These are phyloP conservation scores for Beta vulgaris DNA, from an alignment of 148 eudicot genomes.

Conservation along the genomic window DNA sequence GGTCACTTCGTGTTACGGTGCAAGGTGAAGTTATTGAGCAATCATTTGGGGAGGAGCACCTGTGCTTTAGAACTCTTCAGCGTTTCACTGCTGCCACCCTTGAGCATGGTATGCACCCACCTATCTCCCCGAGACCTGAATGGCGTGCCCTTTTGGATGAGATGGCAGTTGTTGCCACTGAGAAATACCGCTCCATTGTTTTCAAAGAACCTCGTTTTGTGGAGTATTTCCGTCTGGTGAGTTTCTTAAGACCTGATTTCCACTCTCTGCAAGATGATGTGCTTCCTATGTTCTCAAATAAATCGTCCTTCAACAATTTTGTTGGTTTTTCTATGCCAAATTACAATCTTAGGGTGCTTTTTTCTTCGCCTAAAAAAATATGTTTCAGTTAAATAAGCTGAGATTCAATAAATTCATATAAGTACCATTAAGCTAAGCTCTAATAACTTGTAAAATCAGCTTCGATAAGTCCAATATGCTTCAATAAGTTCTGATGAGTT, in stretches of 20 bases:
- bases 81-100: constrained; percentile 95
- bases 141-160: constrained; percentile 94
- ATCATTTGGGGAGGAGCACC: constrained; percentile 90
- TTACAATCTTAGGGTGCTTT: too few relatives aligned
- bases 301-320: background rate
- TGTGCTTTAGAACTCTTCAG: constrained; percentile 96
- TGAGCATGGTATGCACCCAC: constrained; percentile 98
- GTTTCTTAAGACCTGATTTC: constrained; percentile 17
- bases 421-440: too few relatives aligned
- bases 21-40: constrained; percentile 99
- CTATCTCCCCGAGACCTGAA: constrained; percentile 84
- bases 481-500: too few relatives aligned
- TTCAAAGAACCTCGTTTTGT: constrained; percentile 93
- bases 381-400: too few relatives aligned
- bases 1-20: constrained; percentile 91
- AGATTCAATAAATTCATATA: too few relatives aligned
- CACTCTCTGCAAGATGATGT: background rate
- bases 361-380: too few relatives aligned
- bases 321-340: background rate
- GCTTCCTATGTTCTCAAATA: background rate
- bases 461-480: too few relatives aligned
- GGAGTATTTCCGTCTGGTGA: constrained; percentile 93
- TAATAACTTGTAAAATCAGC: too few relatives aligned
- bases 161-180: constrained; percentile 75
- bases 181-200: constrained; percentile 82